Evolutionary conservation across 768 basidiomycete species (phyloP).

Genomic region (Amanita brunnescens): DNA sequence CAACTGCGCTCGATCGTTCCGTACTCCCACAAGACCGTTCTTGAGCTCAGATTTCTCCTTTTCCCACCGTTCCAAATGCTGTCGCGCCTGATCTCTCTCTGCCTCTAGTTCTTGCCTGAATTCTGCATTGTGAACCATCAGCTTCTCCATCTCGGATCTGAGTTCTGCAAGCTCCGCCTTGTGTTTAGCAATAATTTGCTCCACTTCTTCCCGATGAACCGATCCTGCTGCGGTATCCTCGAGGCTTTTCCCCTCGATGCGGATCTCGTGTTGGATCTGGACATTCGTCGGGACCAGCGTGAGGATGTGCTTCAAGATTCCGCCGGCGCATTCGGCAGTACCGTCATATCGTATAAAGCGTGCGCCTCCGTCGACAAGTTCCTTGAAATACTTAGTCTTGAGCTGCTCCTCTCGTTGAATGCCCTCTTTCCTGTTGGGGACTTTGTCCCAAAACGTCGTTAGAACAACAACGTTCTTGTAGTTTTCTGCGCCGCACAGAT

Average conservation of each 20-base stretch:
- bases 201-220: constrained; percentile 26
- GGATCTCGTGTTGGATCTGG: constrained; percentile 12
- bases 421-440: constrained; percentile 23
- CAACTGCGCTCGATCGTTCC: neutral
- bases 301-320: constrained; percentile 23
- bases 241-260: constrained; percentile 10
- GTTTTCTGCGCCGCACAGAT: constrained; percentile 32
- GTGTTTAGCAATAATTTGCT: constrained; percentile 23
- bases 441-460: constrained; percentile 37
- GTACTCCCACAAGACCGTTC: neutral
- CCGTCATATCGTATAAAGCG: neutral
- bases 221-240: no score
- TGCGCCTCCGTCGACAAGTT: no score
- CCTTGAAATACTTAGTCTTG: constrained; percentile 29
- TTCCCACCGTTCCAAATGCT: neutral
- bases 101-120: neutral
- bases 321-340: neutral
- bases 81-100: neutral
- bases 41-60: neutral
- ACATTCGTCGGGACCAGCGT: constrained; percentile 4
- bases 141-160: neutral
- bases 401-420: constrained; percentile 30
- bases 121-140: neutral
- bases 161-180: constrained; percentile 22
- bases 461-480: no score